phyloP scores from a whole-genome alignment of 345 rosid species.

The Citrus medica region DNA sequence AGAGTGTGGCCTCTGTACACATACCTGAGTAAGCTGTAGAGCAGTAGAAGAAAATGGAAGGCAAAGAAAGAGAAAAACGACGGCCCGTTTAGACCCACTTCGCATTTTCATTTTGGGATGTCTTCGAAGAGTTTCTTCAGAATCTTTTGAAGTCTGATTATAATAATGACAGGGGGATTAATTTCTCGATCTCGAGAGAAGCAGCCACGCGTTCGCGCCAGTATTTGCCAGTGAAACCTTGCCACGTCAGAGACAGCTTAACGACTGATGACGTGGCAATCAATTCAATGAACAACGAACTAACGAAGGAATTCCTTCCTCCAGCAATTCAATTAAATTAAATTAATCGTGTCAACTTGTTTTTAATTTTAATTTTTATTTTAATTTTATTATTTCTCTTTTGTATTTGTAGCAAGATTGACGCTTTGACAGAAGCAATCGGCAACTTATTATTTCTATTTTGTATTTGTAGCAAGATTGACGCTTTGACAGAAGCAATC shows the following conservation, averaged over 20 bases:
- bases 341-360: too few species aligned
- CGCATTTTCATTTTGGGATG: constrained; percentile 11
- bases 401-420: too few species aligned
- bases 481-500: neutral
- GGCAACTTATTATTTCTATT: neutral
- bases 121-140: neutral
- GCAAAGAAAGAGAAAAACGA: constrained; percentile 20
- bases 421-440: neutral
- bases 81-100: constrained; percentile 2
- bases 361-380: too few species aligned
- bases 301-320: neutral
- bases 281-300: neutral
- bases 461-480: neutral
- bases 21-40: constrained; percentile 11
- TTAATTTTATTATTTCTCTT: too few species aligned
- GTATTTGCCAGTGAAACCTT: neutral
- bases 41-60: constrained; percentile 14
- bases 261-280: neutral
- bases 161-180: neutral
- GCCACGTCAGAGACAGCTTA: neutral
- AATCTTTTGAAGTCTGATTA: neutral
- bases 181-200: neutral
- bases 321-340: too few species aligned
- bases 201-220: neutral
- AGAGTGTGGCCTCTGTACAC: neutral